A percentile compares a stretch with the other conserved stretches of the same genome.
Evolutionary conservation across 2,329 filamentous ascomycete genomes (phyloP).

Genomic region (Colletotrichum tanaceti): DNA sequence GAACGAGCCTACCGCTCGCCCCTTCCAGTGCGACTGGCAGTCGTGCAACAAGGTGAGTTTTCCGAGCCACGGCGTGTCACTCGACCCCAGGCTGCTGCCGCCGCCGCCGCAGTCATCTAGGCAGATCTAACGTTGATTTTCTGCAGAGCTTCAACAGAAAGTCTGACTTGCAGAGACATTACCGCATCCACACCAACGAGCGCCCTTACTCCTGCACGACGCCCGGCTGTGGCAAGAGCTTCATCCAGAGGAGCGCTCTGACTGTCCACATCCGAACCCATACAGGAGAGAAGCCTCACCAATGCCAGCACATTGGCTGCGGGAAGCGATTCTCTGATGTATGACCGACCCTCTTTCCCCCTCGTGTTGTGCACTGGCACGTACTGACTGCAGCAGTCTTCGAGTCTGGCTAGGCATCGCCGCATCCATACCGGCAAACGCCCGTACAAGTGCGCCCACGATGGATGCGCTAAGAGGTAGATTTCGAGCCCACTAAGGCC

Average conservation of each 20-base stretch:
- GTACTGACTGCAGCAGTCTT: slow-evolving; percentile 64
- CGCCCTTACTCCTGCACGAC: slow-evolving; percentile 72
- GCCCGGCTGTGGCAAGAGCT: slow-evolving; percentile 74
- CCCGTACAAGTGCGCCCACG: slow-evolving; percentile 72
- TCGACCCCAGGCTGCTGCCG: not conserved
- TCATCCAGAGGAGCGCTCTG: slow-evolving; percentile 76
- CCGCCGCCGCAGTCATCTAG: not conserved
- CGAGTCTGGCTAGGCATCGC: slow-evolving; percentile 72
- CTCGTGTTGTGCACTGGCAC: not conserved
- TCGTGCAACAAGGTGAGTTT: slow-evolving; percentile 68
- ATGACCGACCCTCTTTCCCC: slow-evolving; percentile 47
- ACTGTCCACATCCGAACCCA: slow-evolving; percentile 78
- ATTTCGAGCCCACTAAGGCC: slow-evolving; percentile 31
- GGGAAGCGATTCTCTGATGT: slow-evolving; percentile 78
- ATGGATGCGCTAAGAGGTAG: slow-evolving; percentile 72
- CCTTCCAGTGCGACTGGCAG: slow-evolving; percentile 73
- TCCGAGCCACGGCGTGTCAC: not conserved
- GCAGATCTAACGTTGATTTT: slow-evolving; percentile 40
- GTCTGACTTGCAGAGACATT: slow-evolving; percentile 76
- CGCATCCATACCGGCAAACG: slow-evolving; percentile 75
- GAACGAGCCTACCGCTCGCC: slow-evolving; percentile 70
- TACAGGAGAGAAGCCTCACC: slow-evolving; percentile 78
- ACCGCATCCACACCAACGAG: slow-evolving; percentile 78
- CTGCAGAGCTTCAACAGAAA: slow-evolving; percentile 78
- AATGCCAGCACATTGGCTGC: slow-evolving; percentile 73